A percentile compares a stretch with the other conserved stretches of the same genome.
Conservation (phyloP, 108 stramenopile genomes). For the Skeletonema marinoi region DNA sequence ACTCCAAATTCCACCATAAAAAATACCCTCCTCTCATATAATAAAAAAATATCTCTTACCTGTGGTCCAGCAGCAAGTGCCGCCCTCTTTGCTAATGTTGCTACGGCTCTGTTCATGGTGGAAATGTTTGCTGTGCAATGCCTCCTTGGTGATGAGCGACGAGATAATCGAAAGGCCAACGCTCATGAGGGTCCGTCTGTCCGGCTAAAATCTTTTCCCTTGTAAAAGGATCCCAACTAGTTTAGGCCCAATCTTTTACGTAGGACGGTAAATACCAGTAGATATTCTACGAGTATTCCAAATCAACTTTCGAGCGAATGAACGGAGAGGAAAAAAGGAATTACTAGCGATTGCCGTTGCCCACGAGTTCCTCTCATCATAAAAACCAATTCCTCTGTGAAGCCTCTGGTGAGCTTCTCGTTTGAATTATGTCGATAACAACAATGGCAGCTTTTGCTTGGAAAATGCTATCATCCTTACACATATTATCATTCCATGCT, state of each 20-base stretch:
- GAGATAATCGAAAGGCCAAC: neutral
- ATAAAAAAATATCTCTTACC: conserved; percentile 51
- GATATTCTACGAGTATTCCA: neutral
- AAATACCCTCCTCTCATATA: neutral
- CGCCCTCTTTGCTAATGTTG: conserved; percentile 73
- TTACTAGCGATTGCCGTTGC: neutral
- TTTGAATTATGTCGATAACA: neutral
- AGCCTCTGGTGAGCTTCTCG: neutral
- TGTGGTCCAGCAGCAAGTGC: conserved; percentile 79
- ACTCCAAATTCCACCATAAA: neutral
- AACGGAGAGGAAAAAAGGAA: neutral
- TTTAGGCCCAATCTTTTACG: too few species aligned
- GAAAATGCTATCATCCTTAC: too few species aligned
- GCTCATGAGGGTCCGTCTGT: neutral
- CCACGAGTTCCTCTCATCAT: neutral
- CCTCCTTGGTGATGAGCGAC: neutral
- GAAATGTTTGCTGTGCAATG: conserved; percentile 4
- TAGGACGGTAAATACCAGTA: neutral
- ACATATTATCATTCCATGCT: neutral
- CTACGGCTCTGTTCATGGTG: conserved; percentile 82
- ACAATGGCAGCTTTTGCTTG: too few species aligned
- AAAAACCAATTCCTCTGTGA: conserved; percentile 1
- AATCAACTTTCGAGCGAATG: neutral
- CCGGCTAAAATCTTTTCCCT: neutral
- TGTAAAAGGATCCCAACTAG: too few species aligned